phyloP scores from a whole-genome alignment of 1,284 basidiomycete genomes.

The Cutaneotrichosporon cavernicola region DNA sequence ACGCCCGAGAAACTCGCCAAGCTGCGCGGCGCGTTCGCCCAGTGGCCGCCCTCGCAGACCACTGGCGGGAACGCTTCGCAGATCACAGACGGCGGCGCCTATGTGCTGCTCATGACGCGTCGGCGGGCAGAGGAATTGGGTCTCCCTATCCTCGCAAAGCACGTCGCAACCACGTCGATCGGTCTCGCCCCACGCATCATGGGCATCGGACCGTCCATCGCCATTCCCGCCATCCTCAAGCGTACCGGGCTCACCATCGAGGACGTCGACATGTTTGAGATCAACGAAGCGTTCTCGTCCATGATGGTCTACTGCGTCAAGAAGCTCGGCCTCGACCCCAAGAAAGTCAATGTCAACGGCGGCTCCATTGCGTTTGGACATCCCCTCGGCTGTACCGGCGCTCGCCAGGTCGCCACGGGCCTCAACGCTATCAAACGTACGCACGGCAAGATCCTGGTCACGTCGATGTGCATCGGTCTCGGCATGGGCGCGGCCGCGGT shows the following conservation, averaged over 20 bases:
- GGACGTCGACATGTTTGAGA: constrained; percentile 83
- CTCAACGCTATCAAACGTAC: constrained; percentile 76
- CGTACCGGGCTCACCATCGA: constrained; percentile 65
- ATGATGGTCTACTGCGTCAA: constrained; percentile 76
- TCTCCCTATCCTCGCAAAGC: constrained; percentile 90
- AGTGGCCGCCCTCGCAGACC: constrained; percentile 85
- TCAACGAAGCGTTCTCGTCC: constrained; percentile 82
- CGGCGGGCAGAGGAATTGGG: constrained; percentile 83
- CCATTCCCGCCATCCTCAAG: constrained; percentile 70
- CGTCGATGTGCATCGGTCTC: constrained; percentile 92
- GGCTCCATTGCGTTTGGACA: constrained; percentile 82
- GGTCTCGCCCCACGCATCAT: constrained; percentile 83
- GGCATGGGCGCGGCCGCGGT: constrained; percentile 69
- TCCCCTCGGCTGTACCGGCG: constrained; percentile 74
- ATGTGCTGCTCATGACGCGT: constrained; percentile 82
- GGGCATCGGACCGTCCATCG: constrained; percentile 84
- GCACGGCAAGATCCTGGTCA: constrained; percentile 80
- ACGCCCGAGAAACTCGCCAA: constrained; percentile 81
- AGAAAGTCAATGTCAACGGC: constrained; percentile 85
- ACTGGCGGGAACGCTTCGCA: constrained; percentile 75
- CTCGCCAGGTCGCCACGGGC: constrained; percentile 82
- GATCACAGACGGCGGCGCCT: constrained; percentile 93
- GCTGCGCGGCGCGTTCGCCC: constrained; percentile 88
- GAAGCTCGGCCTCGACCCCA: constrained; percentile 65
- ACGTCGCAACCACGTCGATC: constrained; percentile 70